Conservation (phyloP, 805 yeast species). For the Hanseniaspora pseudoguilliermondii region DNA sequence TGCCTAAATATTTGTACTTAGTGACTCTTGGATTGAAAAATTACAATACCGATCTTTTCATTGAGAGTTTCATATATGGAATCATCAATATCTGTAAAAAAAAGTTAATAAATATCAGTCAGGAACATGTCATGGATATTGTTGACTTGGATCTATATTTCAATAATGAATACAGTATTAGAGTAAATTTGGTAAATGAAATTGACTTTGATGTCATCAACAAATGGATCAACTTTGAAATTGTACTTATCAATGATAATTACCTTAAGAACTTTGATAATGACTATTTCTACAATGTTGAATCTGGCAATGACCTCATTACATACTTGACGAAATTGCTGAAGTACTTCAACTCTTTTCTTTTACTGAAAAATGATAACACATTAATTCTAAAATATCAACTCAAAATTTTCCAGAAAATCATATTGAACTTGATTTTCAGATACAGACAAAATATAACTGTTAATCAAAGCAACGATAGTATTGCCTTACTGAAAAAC, state of each 20-base stretch:
- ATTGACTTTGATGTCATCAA: conserved; percentile 20
- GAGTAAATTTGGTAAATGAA: background rate
- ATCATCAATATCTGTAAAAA: conserved; percentile 27
- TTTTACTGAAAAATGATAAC: conserved; percentile 24
- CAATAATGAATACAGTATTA: background rate
- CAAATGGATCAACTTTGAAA: conserved; percentile 39
- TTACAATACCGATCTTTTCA: conserved; percentile 16
- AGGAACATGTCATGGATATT: conserved; percentile 30
- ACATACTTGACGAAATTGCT: conserved; percentile 36
- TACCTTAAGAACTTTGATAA: conserved; percentile 33
- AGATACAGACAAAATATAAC: conserved; percentile 9
- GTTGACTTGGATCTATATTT: conserved; percentile 27
- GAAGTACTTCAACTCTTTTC: conserved; percentile 30
- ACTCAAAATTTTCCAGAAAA: conserved; percentile 29
- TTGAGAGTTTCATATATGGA: conserved; percentile 16
- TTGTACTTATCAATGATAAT: conserved; percentile 33
- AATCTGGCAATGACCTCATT: conserved; percentile 30
- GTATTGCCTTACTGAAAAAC: conserved; percentile 1
- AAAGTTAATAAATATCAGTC: conserved; percentile 31
- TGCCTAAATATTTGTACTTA: background rate
- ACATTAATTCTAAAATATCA: conserved; percentile 34
- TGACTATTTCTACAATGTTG: conserved; percentile 15
- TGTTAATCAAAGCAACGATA: background rate
- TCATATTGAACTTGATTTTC: conserved; percentile 15
- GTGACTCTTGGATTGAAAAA: conserved; percentile 20